Evolutionary conservation across 2,329 filamentous ascomycete genomes (phyloP), one percentile per base, ranked within the genome.

Genomic region (Fusarium musae): DNA sequence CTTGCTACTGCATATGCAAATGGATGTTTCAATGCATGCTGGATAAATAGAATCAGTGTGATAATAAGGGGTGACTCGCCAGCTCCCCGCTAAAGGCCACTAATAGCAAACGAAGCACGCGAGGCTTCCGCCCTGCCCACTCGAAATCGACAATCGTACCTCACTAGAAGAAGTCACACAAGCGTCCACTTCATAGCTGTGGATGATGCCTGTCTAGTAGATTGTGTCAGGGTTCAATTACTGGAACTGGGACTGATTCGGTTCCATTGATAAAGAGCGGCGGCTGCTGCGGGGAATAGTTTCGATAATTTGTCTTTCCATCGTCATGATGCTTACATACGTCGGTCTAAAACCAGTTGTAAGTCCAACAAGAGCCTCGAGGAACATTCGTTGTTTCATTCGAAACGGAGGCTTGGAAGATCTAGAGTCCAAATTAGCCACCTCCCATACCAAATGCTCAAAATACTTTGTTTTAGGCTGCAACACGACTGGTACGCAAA

Each of bases 11-110:
- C 44, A 36, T 50, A 39, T 40, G 32, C 63, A 68, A 40, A 28
- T 28, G 32, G 23, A 40, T 65, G 28, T 34, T 34, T 56, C 39
- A 34, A 59, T 66, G 34, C 26, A 69, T 42, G 43, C 53, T 23
- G 40, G 36, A 52, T 34, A 59, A 65, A 66, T 17, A 56, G 42
- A 66, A 39, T 66, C 32, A 57, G 53, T 28, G 39, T 56, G 59
- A 52, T 72, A 68, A 74, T 72, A 72, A 74, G 71, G 70, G 71
- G 71, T 57, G 61, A 49, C 40, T 49, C 53, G 62, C 70, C 54
- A 58, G 52, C 30, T 70, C 26, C 60, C 54, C 63, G 42, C 67
- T 74, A 74, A 65, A 46, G 23, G 53, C 70, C 68, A 68, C 71
- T 73, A 73, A 71, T 58, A 61, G 23, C 37, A 52, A 59, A 62